Percentiles rank a stretch among this genome's conserved stretches.
Evolutionary conservation across 148 eudicot species (phyloP).

Genomic region (Nyssa sinensis): DNA sequence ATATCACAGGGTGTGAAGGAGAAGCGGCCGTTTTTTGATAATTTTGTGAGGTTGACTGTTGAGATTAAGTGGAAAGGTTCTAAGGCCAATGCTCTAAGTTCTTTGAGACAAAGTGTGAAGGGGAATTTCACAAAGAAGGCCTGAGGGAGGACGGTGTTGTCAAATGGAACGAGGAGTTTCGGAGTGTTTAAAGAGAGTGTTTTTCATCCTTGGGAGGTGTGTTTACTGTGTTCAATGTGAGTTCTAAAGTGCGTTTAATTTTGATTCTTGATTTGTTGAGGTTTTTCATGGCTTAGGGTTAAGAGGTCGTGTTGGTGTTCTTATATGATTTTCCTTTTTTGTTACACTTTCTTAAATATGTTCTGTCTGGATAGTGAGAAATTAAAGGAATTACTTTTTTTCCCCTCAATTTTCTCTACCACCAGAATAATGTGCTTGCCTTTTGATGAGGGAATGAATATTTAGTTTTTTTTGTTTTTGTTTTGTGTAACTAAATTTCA

Average conservation of each 20-base stretch:
- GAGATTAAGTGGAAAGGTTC: conserved; percentile 79
- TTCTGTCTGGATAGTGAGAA: background rate
- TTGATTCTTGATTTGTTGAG: background rate
- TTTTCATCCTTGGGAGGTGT: conserved; percentile 59
- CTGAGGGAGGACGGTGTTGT: conserved; percentile 51
- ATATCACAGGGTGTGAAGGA: conserved; percentile 11
- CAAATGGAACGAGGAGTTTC: conserved; percentile 61
- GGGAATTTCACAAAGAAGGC: conserved; percentile 42
- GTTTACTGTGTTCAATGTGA: conserved; percentile 55
- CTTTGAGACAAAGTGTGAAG: conserved; percentile 46
- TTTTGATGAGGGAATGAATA: background rate
- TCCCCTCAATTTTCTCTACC: too few species aligned
- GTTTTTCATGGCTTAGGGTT: background rate
- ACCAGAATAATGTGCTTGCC: too few species aligned
- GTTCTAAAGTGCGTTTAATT: conserved; percentile 25
- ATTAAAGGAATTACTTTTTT: background rate
- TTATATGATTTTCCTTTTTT: too few species aligned
- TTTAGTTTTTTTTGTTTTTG: too few species aligned
- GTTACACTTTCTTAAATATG: too few species aligned
- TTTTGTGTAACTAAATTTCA: too few species aligned
- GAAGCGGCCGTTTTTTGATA: conserved; percentile 10
- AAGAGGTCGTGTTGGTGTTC: background rate
- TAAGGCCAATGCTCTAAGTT: conserved; percentile 48
- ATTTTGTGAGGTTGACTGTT: conserved; percentile 35
- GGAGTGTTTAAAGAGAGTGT: conserved; percentile 43